Percentiles rank a stretch among this genome's conserved stretches.
Evolutionary conservation across 352 stramenopile species (phyloP).

Genomic region (Elongisporangium prolatum): DNA sequence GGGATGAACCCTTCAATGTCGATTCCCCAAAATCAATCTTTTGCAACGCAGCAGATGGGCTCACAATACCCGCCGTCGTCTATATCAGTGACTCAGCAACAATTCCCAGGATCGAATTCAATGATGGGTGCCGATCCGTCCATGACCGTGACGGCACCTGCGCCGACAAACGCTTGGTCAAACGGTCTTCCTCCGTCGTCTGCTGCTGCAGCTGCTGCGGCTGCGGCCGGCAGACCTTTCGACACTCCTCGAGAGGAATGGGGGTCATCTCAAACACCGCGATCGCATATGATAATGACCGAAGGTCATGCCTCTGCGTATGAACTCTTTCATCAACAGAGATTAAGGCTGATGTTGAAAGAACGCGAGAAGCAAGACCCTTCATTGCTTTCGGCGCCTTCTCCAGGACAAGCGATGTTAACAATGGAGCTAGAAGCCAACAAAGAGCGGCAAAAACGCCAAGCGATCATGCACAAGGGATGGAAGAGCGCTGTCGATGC

Average conservation of each 20-base stretch:
- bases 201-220: slow-evolving; percentile 19
- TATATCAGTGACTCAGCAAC: background rate
- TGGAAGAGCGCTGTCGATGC: slow-evolving; percentile 85
- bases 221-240: slow-evolving; percentile 36
- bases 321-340: slow-evolving; percentile 85
- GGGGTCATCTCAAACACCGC: slow-evolving; percentile 81
- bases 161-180: background rate
- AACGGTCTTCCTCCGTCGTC: slow-evolving; percentile 33
- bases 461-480: slow-evolving; percentile 87
- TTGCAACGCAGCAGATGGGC: background rate
- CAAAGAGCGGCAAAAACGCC: slow-evolving; percentile 82
- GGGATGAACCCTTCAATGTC: slow-evolving; percentile 21
- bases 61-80: background rate
- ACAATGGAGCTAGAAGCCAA: slow-evolving; percentile 88
- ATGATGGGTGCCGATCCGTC: background rate
- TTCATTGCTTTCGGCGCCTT: slow-evolving; percentile 70
- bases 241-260: slow-evolving; percentile 82
- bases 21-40: slow-evolving; percentile 12
- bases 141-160: background rate
- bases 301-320: slow-evolving; percentile 80
- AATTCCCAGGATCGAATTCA: background rate
- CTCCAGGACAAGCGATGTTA: slow-evolving; percentile 77
- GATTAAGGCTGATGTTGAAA: slow-evolving; percentile 79
- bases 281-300: slow-evolving; percentile 77
- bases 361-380: slow-evolving; percentile 79